These are phyloP conservation scores for Fistulina hepatica DNA, from an alignment of 1,284 basidiomycete genomes.

Conservation along the genomic window DNA sequence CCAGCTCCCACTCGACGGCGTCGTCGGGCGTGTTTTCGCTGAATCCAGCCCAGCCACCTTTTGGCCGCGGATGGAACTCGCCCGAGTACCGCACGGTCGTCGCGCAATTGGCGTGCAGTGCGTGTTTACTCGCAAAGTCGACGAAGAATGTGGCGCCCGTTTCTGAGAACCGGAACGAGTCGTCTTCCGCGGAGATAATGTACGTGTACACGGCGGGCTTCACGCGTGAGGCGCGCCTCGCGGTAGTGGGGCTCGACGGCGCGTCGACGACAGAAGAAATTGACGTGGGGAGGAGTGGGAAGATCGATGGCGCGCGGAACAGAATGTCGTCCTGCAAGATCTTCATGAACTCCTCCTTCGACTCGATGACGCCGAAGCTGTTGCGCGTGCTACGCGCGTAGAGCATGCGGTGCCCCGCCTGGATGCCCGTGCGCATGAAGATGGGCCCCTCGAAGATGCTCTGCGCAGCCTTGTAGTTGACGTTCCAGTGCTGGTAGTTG, in stretches of 20 bases:
- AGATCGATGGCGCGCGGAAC: not conserved
- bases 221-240: slow-evolving; percentile 37
- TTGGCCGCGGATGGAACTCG: slow-evolving; percentile 68
- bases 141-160: slow-evolving; percentile 74
- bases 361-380: slow-evolving; percentile 46
- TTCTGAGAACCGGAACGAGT: slow-evolving; percentile 66
- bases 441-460: slow-evolving; percentile 44
- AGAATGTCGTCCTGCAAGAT: slow-evolving; percentile 36
- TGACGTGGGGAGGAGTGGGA: slow-evolving; percentile 1
- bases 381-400: slow-evolving; percentile 59
- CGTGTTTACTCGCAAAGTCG: slow-evolving; percentile 69
- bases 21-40: slow-evolving; percentile 41
- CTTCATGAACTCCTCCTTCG: slow-evolving; percentile 33
- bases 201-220: slow-evolving; percentile 75
- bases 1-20: slow-evolving; percentile 55
- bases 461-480: slow-evolving; percentile 54
- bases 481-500: slow-evolving; percentile 55
- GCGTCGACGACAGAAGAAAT: too few relatives aligned
- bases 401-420: slow-evolving; percentile 61
- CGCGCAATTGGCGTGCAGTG: slow-evolving; percentile 43
- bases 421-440: slow-evolving; percentile 54
- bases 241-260: slow-evolving; percentile 3
- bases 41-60: slow-evolving; percentile 56
- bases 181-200: slow-evolving; percentile 57
- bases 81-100: slow-evolving; percentile 57